Conservation (phyloP, 495 filamentous ascomycete species). For the Xylaria nigripes region DNA sequence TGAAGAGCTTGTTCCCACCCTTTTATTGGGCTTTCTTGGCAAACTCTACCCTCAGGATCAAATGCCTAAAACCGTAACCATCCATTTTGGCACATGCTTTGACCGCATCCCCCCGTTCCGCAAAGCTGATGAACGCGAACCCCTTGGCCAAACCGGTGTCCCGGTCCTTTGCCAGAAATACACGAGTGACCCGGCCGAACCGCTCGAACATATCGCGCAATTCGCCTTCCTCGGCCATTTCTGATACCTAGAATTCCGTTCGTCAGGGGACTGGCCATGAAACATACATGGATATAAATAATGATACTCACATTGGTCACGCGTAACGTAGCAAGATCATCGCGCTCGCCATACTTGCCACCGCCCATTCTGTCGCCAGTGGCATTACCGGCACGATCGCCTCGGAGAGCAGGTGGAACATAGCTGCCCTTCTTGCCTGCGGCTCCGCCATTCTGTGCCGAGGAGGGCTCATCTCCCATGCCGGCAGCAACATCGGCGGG, state of each 20-base stretch:
- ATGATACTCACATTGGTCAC: conserved; percentile 84
- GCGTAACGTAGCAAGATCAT: conserved; percentile 89
- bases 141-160: conserved; percentile 93
- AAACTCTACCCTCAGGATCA: conserved; percentile 87
- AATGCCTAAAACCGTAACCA: conserved; percentile 86
- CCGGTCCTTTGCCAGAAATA: conserved; percentile 94
- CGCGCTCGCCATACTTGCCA: conserved; percentile 78
- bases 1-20: not conserved
- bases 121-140: conserved; percentile 96
- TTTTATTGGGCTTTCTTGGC: conserved; percentile 61
- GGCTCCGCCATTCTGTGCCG: conserved; percentile 27
- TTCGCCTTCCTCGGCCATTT: conserved; percentile 92
- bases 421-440: conserved; percentile 70
- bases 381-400: conserved; percentile 50
- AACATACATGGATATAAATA: not conserved
- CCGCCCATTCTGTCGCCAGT: conserved; percentile 81
- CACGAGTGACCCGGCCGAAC: conserved; percentile 90
- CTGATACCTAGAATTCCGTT: conserved; percentile 59
- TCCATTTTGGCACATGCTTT: conserved; percentile 96
- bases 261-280: conserved; percentile 8
- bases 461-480: conserved; percentile 42
- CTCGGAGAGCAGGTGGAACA: conserved; percentile 84
- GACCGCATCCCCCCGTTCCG: conserved; percentile 77
- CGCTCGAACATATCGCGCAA: conserved; percentile 96
- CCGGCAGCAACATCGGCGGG: conserved; percentile 47